Percentiles rank a stretch among this genome's conserved stretches.
Conservation (phyloP, 2,329 filamentous ascomycete genomes). For the Ciborinia camelliae region DNA sequence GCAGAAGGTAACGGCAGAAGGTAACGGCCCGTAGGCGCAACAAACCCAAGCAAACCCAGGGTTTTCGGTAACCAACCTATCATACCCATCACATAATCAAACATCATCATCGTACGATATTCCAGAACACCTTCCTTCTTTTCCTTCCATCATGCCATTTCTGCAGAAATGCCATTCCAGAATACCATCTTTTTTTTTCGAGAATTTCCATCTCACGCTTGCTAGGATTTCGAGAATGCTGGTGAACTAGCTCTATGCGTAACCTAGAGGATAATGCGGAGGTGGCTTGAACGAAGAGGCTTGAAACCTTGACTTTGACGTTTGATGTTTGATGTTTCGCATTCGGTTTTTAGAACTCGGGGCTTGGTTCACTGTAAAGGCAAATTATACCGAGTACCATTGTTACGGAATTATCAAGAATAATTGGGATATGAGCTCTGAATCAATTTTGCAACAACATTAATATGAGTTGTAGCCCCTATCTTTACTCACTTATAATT, state of each 20-base stretch:
- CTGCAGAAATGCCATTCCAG: not conserved
- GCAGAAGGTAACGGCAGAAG: not conserved
- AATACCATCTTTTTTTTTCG: not conserved
- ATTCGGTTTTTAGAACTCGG: no score
- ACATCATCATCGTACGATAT: constrained; percentile 15
- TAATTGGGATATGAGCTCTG: not conserved
- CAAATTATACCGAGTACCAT: no score
- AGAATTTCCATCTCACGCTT: not conserved
- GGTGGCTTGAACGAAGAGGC: not conserved
- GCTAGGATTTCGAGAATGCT: not conserved
- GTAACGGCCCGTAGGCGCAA: no score
- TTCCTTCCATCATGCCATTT: not conserved
- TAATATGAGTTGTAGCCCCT: not conserved
- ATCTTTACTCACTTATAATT: not conserved
- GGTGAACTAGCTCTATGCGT: not conserved
- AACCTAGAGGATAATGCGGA: not conserved
- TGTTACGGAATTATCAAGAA: not conserved
- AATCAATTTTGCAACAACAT: not conserved
- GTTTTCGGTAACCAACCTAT: not conserved
- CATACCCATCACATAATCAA: not conserved
- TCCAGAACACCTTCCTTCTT: not conserved
- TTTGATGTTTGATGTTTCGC: not conserved
- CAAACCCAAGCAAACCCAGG: not conserved
- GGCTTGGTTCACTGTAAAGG: no score
- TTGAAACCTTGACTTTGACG: not conserved